These are phyloP conservation scores for Acanthamoeba royreba DNA, from an alignment of 208 protist species.

Conservation along the genomic window DNA sequence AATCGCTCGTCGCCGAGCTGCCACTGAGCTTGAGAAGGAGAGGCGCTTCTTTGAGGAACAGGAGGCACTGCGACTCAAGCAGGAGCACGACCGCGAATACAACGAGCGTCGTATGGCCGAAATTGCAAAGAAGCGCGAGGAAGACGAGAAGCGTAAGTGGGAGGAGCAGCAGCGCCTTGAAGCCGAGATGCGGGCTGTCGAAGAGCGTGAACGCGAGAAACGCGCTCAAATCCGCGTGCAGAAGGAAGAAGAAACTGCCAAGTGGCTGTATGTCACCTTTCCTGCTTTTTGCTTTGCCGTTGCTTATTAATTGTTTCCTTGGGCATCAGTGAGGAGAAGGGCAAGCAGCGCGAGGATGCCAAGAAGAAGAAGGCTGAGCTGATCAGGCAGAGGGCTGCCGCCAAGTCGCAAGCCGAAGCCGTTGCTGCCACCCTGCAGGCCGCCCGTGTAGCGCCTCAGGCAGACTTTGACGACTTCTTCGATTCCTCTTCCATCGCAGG, in stretches of 20 bases:
- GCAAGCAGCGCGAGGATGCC: not conserved
- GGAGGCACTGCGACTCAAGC: not conserved
- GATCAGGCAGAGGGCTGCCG: not conserved
- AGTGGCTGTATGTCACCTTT: not conserved
- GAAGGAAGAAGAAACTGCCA: constrained; percentile 7
- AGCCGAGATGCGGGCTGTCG: not conserved
- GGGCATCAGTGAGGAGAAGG: not conserved
- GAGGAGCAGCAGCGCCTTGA: constrained; percentile 31
- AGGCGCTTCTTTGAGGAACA: not conserved
- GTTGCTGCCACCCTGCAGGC: not conserved
- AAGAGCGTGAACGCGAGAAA: constrained; percentile 11
- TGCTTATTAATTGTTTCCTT: not conserved
- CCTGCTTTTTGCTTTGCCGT: not conserved
- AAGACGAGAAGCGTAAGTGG: constrained; percentile 23
- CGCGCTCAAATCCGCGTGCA: not conserved
- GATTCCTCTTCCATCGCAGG: not conserved
- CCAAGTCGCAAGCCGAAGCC: constrained; percentile 25
- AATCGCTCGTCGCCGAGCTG: not conserved
- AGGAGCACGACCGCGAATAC: constrained; percentile 46
- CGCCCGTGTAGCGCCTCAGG: not conserved
- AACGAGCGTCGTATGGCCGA: constrained; percentile 2
- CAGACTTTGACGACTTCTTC: constrained; percentile 39
- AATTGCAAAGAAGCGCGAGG: not conserved
- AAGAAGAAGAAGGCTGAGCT: constrained; percentile 35
- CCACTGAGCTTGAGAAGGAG: not conserved